Evolutionary conservation across 768 basidiomycete species (phyloP), one percentile per base, ranked within the genome.

Genomic region (Phylloporus arenicola): DNA sequence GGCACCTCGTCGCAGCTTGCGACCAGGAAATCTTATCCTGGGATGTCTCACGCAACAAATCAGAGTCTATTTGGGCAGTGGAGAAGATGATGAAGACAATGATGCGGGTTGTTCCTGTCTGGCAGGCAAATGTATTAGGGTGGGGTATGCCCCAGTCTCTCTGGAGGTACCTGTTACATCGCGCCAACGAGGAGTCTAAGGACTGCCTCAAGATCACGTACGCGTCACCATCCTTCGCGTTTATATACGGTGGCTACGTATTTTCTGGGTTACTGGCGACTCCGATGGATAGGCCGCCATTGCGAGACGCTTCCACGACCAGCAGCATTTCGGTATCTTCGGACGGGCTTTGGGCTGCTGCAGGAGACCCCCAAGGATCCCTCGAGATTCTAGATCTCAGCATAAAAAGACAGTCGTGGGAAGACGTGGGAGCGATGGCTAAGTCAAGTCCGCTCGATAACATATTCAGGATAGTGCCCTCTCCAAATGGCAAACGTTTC

Each of bases 311-410:
- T 10, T 1, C 8, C 3, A 30, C 11, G 0, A 6, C 33, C 6
- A 51, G 35, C 14, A 41, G 10, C 3, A 22, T 61, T 30, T 49
- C 61, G 1, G 29, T 65, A 22, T 66, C 64, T 4, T 39, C 46
- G 0, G 57, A 68, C 39, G 64, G 66, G 0, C 44, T 17, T 17
- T 51, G 52, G 52, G 43, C 60, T 8, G 41, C 24, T 10, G 27
- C 24, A 10, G 44, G 33, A 35, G 33, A 45, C 16, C 31, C 44
- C 5, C 20, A 20, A 24, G 44, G 44, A 22, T 45, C 33, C 14
- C 20, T 34, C 14, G 19, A 33, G 20, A 45, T 45, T 14, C 9
- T 33, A 10, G 44, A 45, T 35, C 45, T 47, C 17, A 29, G 11
- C 13, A 34, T 34, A 14, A 12, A 3, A 6, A 34, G 17, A 14